These are phyloP conservation scores for Lasiosphaeria ovina DNA, from an alignment of 495 filamentous ascomycete species.

Conservation along the genomic window DNA sequence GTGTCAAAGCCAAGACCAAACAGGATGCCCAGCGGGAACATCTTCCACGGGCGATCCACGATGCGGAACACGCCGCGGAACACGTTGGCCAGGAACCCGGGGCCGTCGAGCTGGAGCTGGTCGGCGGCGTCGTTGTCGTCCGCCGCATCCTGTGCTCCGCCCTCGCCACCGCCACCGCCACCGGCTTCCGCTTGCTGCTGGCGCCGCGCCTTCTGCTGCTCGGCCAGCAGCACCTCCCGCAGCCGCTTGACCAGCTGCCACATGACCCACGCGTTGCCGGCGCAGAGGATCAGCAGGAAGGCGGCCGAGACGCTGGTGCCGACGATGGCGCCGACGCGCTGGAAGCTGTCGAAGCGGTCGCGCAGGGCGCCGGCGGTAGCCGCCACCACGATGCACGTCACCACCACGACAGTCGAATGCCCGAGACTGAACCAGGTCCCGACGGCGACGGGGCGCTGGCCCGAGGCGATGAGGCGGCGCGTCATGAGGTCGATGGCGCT, in stretches of 20 bases:
- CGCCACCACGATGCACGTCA: slow-evolving; percentile 89
- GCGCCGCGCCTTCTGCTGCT: slow-evolving; percentile 18
- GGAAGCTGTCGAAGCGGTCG: slow-evolving; percentile 73
- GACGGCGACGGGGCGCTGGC: slow-evolving; percentile 84
- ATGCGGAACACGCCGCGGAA: slow-evolving; percentile 76
- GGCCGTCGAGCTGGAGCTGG: slow-evolving; percentile 69
- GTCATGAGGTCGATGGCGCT: slow-evolving; percentile 96
- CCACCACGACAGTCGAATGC: slow-evolving; percentile 88
- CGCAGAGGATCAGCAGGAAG: slow-evolving; percentile 78
- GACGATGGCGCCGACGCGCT: slow-evolving; percentile 81
- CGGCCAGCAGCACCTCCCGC: slow-evolving; percentile 51
- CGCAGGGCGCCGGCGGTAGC: slow-evolving; percentile 82
- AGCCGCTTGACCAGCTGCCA: slow-evolving; percentile 69
- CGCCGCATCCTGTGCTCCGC: slow-evolving; percentile 8
- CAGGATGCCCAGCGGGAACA: slow-evolving; percentile 85
- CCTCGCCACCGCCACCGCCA: slow-evolving; percentile 12
- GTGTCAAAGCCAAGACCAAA: slow-evolving; percentile 98
- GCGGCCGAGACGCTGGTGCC: slow-evolving; percentile 78
- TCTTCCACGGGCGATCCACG: slow-evolving; percentile 94
- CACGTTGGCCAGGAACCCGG: slow-evolving; percentile 68
- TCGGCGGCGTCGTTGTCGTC: slow-evolving; percentile 48
- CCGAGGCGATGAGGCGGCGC: slow-evolving; percentile 80
- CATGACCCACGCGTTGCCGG: slow-evolving; percentile 82
- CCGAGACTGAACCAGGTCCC: slow-evolving; percentile 95
- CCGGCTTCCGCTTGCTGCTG: slow-evolving; percentile 17